Evolutionary conservation across 2,329 filamentous ascomycete genomes (phyloP).

Genomic region (Drechslerella coelobrocha): DNA sequence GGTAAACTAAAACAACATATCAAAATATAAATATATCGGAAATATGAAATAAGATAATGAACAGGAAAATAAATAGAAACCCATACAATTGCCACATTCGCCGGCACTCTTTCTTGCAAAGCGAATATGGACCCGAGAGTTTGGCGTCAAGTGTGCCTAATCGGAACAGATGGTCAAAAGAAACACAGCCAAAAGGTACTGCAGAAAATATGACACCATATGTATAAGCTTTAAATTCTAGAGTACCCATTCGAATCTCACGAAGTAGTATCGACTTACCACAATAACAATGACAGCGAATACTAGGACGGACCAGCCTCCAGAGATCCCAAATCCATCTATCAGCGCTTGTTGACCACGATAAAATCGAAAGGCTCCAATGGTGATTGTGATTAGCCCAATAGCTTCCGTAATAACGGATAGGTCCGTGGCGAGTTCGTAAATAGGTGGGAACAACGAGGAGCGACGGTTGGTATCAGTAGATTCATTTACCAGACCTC

Average conservation of each 20-base stretch:
- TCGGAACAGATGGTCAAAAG: slow-evolving; percentile 25
- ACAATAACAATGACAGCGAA: slow-evolving; percentile 18
- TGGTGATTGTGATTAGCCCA: slow-evolving; percentile 27
- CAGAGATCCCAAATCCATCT: slow-evolving; percentile 38
- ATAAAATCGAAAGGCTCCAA: slow-evolving; percentile 38
- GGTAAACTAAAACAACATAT: too few relatives aligned
- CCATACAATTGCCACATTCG: too few relatives aligned
- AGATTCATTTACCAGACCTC: too few relatives aligned
- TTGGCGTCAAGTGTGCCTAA: neutral
- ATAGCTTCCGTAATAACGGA: slow-evolving; percentile 26
- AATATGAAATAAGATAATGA: too few relatives aligned
- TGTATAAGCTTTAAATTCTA: neutral
- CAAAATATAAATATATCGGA: too few relatives aligned
- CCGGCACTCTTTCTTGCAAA: too few relatives aligned
- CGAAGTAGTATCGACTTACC: slow-evolving; percentile 17
- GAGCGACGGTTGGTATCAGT: too few relatives aligned
- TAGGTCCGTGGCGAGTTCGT: slow-evolving; percentile 8
- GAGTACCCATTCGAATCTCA: neutral
- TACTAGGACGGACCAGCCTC: slow-evolving; percentile 37
- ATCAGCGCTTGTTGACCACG: slow-evolving; percentile 35
- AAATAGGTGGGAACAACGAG: slow-evolving; percentile 18
- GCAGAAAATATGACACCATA: neutral
- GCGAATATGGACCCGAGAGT: neutral
- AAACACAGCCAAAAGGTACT: slow-evolving; percentile 39
- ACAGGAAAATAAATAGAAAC: too few relatives aligned